These are phyloP conservation scores for Aureobasidium sp. DNA, from an alignment of 2,329 filamentous ascomycete genomes.

Conservation along the genomic window DNA sequence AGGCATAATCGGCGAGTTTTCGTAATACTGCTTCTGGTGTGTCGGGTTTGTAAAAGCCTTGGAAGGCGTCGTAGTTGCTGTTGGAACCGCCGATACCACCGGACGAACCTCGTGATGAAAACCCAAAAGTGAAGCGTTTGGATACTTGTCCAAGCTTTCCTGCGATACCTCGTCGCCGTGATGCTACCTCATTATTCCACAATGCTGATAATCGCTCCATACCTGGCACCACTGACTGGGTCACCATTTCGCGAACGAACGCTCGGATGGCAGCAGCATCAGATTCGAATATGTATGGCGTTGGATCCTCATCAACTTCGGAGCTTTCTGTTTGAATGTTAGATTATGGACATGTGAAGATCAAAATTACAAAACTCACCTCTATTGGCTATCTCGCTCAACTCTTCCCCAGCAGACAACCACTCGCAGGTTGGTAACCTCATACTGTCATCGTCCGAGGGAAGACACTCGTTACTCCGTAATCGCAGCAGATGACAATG, in stretches of 20 bases:
- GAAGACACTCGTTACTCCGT: conserved; percentile 73
- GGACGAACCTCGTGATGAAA: conserved; percentile 58
- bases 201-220: conserved; percentile 89
- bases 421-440: conserved; percentile 76
- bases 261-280: conserved; percentile 81
- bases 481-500: conserved; percentile 89
- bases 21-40: conserved; percentile 84
- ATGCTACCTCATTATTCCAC: conserved; percentile 97
- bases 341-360: neutral
- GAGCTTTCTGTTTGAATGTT: conserved; percentile 34
- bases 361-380: conserved; percentile 30
- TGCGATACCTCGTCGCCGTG: conserved; percentile 75
- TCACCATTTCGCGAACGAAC: conserved; percentile 90
- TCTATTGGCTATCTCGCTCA: conserved; percentile 62
- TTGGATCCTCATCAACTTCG: conserved; percentile 63
- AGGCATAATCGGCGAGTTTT: conserved; percentile 87
- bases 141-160: conserved; percentile 93
- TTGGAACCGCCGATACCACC: conserved; percentile 43
- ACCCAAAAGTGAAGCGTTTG: conserved; percentile 73
- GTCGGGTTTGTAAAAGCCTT: conserved; percentile 77
- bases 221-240: conserved; percentile 85
- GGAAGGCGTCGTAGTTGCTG: conserved; percentile 68
- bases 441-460: conserved; percentile 86
- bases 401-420: conserved; percentile 79
- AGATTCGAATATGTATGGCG: conserved; percentile 80